Evolutionary conservation across 2,329 filamentous ascomycete species (phyloP), one percentile per base, ranked within the genome.

Genomic region (Neonectria ditissima): DNA sequence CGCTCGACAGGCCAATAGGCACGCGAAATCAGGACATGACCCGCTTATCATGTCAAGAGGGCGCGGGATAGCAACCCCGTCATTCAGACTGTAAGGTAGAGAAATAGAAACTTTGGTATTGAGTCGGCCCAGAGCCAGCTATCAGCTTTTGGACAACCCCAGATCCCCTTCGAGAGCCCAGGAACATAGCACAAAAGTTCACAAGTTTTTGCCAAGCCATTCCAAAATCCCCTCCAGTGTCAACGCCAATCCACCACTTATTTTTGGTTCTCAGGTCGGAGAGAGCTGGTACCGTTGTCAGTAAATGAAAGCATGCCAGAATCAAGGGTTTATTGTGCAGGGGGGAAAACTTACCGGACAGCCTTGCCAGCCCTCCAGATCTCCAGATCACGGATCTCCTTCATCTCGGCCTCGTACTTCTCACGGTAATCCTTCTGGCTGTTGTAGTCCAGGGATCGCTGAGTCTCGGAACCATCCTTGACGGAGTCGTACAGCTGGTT

Each of bases 331-430:
- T 11, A n/a, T 5, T 32, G 20, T 20, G 10, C 54, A 45, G 51
- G 37, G 34, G 50, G 16, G 30, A 51, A 48, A 53, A 82, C 87
- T 77, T 84, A 91, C 87, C 95, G 92, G 77, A 99, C 96, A 76
- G 96, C 93, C 91, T 97, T 98, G 82, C 96, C 96, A 71, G 96
- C 96, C 79, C 92, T 90, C 96, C 96, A 99, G 89, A 99, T 99
- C 89, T 99, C 96, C 78, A 99, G 86, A 79, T 94, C 89, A 78
- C 95, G 92, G 86, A 99, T 98, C 87, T 98, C 96, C 86, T 97
- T 87, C 90, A 99, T 92, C 92, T 99, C 96, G 79, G 93, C 89
- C 89, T 97, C 94, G 83, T 94, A 99, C 85, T 92, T 94, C 87
- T 97, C 87, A 77, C 96, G 92, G 91, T 99, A 99, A 84, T 99